Base-by-base conservation (phyloP, 192 early-diverging fungal genomes). In the Backusella macrospora region DNA sequence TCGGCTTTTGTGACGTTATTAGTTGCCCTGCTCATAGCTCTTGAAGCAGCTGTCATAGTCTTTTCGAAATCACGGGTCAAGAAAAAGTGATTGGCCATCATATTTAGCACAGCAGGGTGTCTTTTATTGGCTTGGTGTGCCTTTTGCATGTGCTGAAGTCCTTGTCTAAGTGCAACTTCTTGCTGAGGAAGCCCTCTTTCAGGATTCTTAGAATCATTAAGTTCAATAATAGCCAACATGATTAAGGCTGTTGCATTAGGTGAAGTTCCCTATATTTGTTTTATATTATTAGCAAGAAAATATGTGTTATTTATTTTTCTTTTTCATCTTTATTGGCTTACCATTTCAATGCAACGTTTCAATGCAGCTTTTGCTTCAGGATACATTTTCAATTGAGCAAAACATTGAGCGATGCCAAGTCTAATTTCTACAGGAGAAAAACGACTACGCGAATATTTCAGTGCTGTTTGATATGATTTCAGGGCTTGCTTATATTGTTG, bases 391-490 rank as follows among this genome's bases (percentile, higher is more conserved):
- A 96, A 84, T 52, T 88, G 88, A 70, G 90, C 84, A 80, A 89
- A 93, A 78, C 96, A 98, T 67, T 96, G 84, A 14, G 94, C 95
- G 73, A 98, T 95, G 21, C 93, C 90, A 26, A 96, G 81, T 34
- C 96, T 89, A 84, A 78, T 96, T 90, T 59, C 93, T 85, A 71
- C 80, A 18, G 47, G 80, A 34, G 74, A 65, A 40, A 69, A 65
- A 4, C 73, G 68, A 15, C 86, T 78, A 5, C 84, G 75, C 2
- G 95, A 90, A 76, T 68, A 89, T 71, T 42, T 82, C 5, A 96
- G 84, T 13, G 94, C 87, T 55, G 84, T 87, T 78, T 97, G 95
- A 77, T 97, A 98, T 26, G 77, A 73, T 16, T 77, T 81, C 73
- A 98, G 83, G 16, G 95, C 93, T 18, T 84, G 77, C 65, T 81